Conservation (phyloP, 2,329 filamentous ascomycete genomes). For the Geosmithia putterillii region DNA sequence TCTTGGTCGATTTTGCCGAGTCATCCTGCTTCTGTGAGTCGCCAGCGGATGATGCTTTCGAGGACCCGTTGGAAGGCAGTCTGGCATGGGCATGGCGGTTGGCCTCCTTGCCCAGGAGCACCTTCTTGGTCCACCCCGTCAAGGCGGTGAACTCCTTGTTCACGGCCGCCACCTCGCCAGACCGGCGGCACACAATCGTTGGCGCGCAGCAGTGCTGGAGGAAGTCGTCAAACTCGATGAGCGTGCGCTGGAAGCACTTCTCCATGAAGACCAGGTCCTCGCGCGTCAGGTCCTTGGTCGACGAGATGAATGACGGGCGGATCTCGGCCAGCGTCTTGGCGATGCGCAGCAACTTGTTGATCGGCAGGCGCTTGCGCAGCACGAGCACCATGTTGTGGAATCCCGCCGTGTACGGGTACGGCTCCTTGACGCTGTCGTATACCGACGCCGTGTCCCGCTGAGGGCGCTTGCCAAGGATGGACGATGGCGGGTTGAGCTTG, state of each 20-base stretch:
- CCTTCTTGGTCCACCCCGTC: slow-evolving; percentile 86
- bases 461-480: slow-evolving; percentile 40
- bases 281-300: slow-evolving; percentile 74
- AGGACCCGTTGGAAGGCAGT: not conserved
- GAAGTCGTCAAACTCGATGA: slow-evolving; percentile 89
- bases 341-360: slow-evolving; percentile 67
- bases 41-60: not conserved
- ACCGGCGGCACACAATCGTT: slow-evolving; percentile 81
- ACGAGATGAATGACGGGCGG: slow-evolving; percentile 84
- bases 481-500: slow-evolving; percentile 24
- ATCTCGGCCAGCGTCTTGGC: slow-evolving; percentile 82
- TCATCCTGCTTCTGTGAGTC: not conserved
- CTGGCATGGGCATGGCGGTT: slow-evolving; percentile 72
- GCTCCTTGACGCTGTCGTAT: slow-evolving; percentile 80
- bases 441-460: slow-evolving; percentile 68
- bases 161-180: slow-evolving; percentile 87
- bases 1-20: slow-evolving; percentile 7
- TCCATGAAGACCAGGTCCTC: slow-evolving; percentile 96
- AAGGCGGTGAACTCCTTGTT: slow-evolving; percentile 96
- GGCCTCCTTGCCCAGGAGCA: slow-evolving; percentile 74
- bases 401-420: slow-evolving; percentile 80
- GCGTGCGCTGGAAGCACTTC: slow-evolving; percentile 84
- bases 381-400: slow-evolving; percentile 82
- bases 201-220: slow-evolving; percentile 81
- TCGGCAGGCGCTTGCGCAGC: slow-evolving; percentile 65